A percentile compares a stretch with the other conserved stretches of the same genome.
Conservation (phyloP, 2,329 filamentous ascomycete genomes). For the Penicillium capsulatum region DNA sequence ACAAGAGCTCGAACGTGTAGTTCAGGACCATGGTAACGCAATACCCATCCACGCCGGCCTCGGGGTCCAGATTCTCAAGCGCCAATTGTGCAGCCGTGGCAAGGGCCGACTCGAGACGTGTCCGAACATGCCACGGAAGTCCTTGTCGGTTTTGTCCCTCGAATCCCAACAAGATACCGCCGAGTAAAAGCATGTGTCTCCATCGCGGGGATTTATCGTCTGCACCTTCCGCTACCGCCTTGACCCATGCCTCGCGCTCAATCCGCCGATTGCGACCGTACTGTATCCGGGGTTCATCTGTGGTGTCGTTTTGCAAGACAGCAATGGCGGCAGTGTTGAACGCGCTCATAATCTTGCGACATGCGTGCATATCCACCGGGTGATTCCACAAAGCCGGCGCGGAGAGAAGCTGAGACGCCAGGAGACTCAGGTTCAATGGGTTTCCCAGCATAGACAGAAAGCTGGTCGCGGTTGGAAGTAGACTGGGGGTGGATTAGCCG, state of each 20-base stretch:
- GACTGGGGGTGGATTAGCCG: conserved; percentile 29
- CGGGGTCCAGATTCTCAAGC: conserved; percentile 53
- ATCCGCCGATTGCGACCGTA: conserved; percentile 49
- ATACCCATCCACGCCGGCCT: conserved; percentile 48
- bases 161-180: conserved; percentile 73
- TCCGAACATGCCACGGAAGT: conserved; percentile 61
- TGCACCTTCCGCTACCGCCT: conserved; percentile 56
- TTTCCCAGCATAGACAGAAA: conserved; percentile 53
- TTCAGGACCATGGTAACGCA: conserved; percentile 67
- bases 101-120: conserved; percentile 67
- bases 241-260: conserved; percentile 54
- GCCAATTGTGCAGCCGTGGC: conserved; percentile 74
- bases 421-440: conserved; percentile 57
- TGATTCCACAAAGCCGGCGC: conserved; percentile 57
- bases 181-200: conserved; percentile 78
- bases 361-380: conserved; percentile 52
- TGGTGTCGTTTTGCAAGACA: conserved; percentile 47
- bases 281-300: conserved; percentile 33
- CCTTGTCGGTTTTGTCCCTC: conserved; percentile 60
- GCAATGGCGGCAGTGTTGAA: conserved; percentile 59
- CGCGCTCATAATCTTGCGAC: conserved; percentile 55
- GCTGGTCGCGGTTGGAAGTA: conserved; percentile 52
- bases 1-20: conserved; percentile 69
- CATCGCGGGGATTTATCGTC: conserved; percentile 64
- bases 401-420: conserved; percentile 57